Evolutionary conservation across 225 moss, liverwort and hornwort genomes (phyloP).

Genomic region (Bryum argenteum): DNA sequence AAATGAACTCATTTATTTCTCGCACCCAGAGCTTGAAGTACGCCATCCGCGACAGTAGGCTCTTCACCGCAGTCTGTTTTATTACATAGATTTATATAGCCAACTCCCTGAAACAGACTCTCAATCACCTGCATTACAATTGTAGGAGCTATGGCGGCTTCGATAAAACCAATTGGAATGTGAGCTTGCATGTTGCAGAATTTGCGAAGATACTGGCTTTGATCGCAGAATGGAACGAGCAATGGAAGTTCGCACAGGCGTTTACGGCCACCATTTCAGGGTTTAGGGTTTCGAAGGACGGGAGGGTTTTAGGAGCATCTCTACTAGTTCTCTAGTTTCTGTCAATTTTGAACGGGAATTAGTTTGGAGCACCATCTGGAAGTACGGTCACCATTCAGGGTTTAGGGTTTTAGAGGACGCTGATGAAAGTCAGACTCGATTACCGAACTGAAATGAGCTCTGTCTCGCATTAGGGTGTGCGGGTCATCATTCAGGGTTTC

Average conservation of each 20-base stretch:
- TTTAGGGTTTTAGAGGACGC: constrained; percentile 17
- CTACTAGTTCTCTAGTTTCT: background rate
- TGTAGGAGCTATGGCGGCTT: too few relatives aligned
- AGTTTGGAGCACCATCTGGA: background rate
- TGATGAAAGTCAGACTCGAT: background rate
- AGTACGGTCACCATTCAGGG: background rate
- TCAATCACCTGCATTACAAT: too few relatives aligned
- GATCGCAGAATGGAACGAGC: background rate
- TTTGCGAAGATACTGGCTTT: background rate
- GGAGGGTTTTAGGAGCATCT: background rate
- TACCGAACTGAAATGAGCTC: constrained; percentile 7
- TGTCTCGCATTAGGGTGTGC: background rate
- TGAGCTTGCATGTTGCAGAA: too few relatives aligned
- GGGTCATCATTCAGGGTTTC: constrained; percentile 4
- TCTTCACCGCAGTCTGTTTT: too few relatives aligned
- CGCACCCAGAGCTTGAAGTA: too few relatives aligned
- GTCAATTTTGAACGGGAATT: background rate
- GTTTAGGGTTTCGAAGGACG: background rate
- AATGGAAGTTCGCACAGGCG: background rate
- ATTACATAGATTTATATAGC: too few relatives aligned
- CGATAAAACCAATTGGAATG: too few relatives aligned
- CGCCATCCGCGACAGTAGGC: too few relatives aligned
- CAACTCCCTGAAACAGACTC: too few relatives aligned
- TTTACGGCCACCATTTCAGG: background rate
- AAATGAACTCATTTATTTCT: too few relatives aligned